These are phyloP conservation scores for Skeletonema marinoi DNA, from an alignment of 108 stramenopile species.

Conservation along the genomic window DNA sequence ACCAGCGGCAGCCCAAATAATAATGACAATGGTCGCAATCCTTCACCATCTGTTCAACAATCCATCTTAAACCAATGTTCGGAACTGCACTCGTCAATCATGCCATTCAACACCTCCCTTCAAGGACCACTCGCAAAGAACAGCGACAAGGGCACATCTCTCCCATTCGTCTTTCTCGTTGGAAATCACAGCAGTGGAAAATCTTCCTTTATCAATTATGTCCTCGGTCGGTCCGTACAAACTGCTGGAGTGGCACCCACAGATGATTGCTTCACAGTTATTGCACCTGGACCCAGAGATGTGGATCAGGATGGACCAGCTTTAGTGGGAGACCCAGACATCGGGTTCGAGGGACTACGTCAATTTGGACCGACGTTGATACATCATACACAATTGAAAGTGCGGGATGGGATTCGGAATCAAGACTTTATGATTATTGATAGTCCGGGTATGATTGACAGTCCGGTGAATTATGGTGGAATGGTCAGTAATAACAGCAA, in stretches of 20 bases:
- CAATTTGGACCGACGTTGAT: slow-evolving; percentile 96
- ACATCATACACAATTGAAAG: slow-evolving; percentile 95
- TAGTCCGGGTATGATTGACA: slow-evolving; percentile 98
- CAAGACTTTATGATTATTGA: slow-evolving; percentile 91
- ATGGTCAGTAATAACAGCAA: slow-evolving; percentile 18
- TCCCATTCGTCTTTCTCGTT: slow-evolving; percentile 96
- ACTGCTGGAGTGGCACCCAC: slow-evolving; percentile 99
- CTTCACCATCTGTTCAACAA: slow-evolving; percentile 29
- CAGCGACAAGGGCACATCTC: slow-evolving; percentile 67
- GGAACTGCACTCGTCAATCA: slow-evolving; percentile 59
- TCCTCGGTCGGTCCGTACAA: slow-evolving; percentile 90
- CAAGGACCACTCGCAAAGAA: slow-evolving; percentile 63
- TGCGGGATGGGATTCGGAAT: slow-evolving; percentile 61
- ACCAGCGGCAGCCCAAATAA: not conserved
- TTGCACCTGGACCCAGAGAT: slow-evolving; percentile 93
- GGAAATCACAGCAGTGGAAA: slow-evolving; percentile 98
- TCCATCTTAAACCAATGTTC: slow-evolving; percentile 48
- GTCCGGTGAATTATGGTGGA: slow-evolving; percentile 56
- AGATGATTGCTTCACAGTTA: slow-evolving; percentile 98
- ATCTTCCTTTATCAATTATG: slow-evolving; percentile 96
- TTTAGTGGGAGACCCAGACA: slow-evolving; percentile 95
- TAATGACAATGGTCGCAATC: slow-evolving; percentile 5
- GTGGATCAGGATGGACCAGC: slow-evolving; percentile 92
- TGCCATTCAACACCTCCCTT: slow-evolving; percentile 66
- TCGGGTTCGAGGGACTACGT: slow-evolving; percentile 91